These are phyloP conservation scores for Cladophialophora yegresii DNA, from an alignment of 2,329 filamentous ascomycete species.

Conservation along the genomic window DNA sequence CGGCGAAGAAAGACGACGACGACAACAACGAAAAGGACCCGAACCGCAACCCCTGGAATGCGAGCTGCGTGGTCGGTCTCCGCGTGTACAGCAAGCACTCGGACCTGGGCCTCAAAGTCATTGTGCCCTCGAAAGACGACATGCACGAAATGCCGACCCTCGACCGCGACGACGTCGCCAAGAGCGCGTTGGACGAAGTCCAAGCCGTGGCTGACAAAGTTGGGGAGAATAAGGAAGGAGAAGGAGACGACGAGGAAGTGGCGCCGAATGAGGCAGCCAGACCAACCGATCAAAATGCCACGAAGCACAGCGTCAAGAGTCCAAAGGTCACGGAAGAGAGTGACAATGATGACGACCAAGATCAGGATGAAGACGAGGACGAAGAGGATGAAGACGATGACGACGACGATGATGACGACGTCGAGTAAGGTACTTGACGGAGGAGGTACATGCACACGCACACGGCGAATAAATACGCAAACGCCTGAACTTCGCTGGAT, in stretches of 20 bases:
- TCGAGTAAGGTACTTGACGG: background rate
- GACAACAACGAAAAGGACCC: slow-evolving; percentile 31
- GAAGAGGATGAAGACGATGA: background rate
- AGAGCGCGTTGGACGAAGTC: slow-evolving; percentile 32
- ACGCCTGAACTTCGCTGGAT: slow-evolving; percentile 7
- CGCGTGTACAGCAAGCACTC: slow-evolving; percentile 53
- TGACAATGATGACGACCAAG: slow-evolving; percentile 1
- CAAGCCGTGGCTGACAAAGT: slow-evolving; percentile 26
- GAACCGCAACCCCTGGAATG: slow-evolving; percentile 58
- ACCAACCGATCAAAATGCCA: background rate
- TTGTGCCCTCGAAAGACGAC: slow-evolving; percentile 45
- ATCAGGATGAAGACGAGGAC: background rate
- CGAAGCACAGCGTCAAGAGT: background rate
- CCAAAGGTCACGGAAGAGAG: background rate
- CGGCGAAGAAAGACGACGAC: slow-evolving; percentile 35
- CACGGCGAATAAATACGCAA: slow-evolving; percentile 2
- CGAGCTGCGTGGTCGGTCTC: slow-evolving; percentile 62
- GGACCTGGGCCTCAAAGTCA: slow-evolving; percentile 54
- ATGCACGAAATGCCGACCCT: slow-evolving; percentile 46
- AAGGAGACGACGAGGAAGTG: slow-evolving; percentile 10
- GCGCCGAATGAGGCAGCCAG: background rate
- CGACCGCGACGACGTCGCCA: slow-evolving; percentile 45
- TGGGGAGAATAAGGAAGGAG: slow-evolving; percentile 22
- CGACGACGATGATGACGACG: background rate
- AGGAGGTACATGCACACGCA: background rate